Base-by-base conservation (phyloP, 1,284 basidiomycete genomes). In the Bondarzewia mesenterica region DNA sequence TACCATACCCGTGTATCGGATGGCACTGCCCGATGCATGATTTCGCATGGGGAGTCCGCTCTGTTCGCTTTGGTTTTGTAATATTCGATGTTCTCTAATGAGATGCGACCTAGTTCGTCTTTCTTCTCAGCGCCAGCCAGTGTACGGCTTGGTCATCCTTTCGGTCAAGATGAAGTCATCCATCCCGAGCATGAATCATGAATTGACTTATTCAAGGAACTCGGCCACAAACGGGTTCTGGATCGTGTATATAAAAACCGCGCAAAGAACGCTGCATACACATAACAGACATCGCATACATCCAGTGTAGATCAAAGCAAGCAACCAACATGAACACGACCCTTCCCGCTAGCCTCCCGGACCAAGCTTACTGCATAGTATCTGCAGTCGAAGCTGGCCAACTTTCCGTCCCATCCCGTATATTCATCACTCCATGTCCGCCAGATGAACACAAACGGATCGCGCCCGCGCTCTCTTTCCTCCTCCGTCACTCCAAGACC, bases 401-500 rank as follows among this genome's bases (percentile, higher is more conserved):
- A 15, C 20, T 48, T 10, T 14, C 22, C n/a, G 18, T 42, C 29
- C 46, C 46, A 12, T 37, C 37, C 18, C 10, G 8, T 7, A 10
- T 42, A 16, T 29, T 42, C 37, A 14, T 48, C 36, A 26, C 44
- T 27, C 47, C 41, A 2, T 23, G 21, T 25, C 26, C 42, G 14
- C 20, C 42, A 8, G 36, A 43, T 22, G 27, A n/a, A 8, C 20
- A 3, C 58, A 57, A 18, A 46, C 60, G 12, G 4, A 45, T 50
- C 3, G 61, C 58, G 14, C 78, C 75, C 8, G 70, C 73, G 3
- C 67, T 80, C 41, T 63, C 69, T 3, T 80, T 79, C 60, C 67
- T 71, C 44, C 60, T 81, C 42, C 65, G 65, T 8, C 75, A 80
- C 52, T 72, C 73, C 14, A 53, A 53, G 15, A 67, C 61, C 18